phyloP scores from a whole-genome alignment of 1,284 basidiomycete species.

The Trichosporon inkin region DNA sequence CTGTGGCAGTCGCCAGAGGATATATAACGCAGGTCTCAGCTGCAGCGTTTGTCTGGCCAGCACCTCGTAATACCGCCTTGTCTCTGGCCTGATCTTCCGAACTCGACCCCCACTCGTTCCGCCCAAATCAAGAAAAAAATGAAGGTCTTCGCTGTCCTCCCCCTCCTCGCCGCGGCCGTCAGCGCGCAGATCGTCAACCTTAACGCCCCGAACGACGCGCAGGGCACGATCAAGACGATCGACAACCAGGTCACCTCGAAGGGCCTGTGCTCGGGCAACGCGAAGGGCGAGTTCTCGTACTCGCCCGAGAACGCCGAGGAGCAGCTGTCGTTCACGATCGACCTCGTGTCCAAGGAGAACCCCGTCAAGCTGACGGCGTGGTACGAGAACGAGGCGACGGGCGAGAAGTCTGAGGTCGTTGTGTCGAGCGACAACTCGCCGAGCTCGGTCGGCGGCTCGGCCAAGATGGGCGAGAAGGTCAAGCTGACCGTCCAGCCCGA shows the following conservation, averaged over 20 bases:
- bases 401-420: neutral
- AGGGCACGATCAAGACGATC: neutral
- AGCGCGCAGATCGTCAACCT: constrained; percentile 10
- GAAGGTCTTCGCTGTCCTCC: constrained; percentile 11
- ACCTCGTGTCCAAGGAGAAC: constrained; percentile 13
- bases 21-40: too few relatives aligned
- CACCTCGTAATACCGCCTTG: too few relatives aligned
- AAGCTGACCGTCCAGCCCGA: neutral
- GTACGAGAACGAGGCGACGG: constrained; percentile 11
- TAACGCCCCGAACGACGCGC: neutral
- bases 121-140: too few relatives aligned
- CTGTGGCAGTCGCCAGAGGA: too few relatives aligned
- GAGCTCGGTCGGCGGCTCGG: neutral
- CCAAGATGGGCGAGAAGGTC: constrained; percentile 3
- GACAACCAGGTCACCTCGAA: constrained; percentile 15
- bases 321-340: constrained; percentile 8
- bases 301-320: constrained; percentile 9
- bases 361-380: constrained; percentile 8
- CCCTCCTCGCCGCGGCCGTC: constrained; percentile 12
- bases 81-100: too few relatives aligned
- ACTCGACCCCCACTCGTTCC: neutral
- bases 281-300: constrained; percentile 13
- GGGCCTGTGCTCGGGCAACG: constrained; percentile 17
- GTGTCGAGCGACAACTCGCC: neutral
- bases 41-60: too few relatives aligned